These are phyloP conservation scores for Blastobotrys aristatus DNA, from an alignment of 1,139 yeast genomes.

Conservation along the genomic window DNA sequence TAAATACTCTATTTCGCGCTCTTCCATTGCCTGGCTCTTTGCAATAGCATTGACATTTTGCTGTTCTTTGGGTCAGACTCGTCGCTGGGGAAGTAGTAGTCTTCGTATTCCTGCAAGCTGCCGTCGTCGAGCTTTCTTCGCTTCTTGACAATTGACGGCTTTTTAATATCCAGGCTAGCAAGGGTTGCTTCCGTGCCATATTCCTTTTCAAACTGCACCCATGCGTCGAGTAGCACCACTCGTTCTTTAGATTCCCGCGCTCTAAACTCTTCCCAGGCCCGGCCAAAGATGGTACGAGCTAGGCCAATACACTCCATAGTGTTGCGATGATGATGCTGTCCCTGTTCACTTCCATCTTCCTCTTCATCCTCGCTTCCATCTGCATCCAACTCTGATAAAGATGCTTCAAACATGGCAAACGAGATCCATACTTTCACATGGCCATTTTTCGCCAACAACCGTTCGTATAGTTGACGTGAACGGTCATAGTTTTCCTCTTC, in stretches of 20 bases:
- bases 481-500: constrained; percentile 53
- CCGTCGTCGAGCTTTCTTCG: constrained; percentile 44
- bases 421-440: constrained; percentile 56
- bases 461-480: constrained; percentile 52
- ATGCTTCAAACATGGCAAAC: constrained; percentile 60
- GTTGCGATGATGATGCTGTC: neutral
- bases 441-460: constrained; percentile 36
- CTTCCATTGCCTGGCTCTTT: constrained; percentile 61
- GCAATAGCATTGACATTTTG: constrained; percentile 49
- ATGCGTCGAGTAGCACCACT: constrained; percentile 54
- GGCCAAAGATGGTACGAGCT: constrained; percentile 53
- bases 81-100: constrained; percentile 57
- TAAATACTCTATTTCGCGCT: neutral
- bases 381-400: constrained; percentile 30
- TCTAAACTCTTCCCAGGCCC: constrained; percentile 48
- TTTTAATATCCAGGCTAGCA: constrained; percentile 39
- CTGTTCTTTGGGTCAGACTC: constrained; percentile 27
- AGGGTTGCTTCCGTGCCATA: constrained; percentile 51
- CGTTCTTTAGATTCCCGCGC: constrained; percentile 33
- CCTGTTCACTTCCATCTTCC: constrained; percentile 39
- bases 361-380: constrained; percentile 38
- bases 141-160: constrained; percentile 56
- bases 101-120: constrained; percentile 51
- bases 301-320: constrained; percentile 48
- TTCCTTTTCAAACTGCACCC: constrained; percentile 57